Percentiles rank a stretch among this genome's conserved stretches.
These are phyloP conservation scores for Chaetomium cochliodes DNA, from an alignment of 495 filamentous ascomycete species.

Conservation along the genomic window DNA sequence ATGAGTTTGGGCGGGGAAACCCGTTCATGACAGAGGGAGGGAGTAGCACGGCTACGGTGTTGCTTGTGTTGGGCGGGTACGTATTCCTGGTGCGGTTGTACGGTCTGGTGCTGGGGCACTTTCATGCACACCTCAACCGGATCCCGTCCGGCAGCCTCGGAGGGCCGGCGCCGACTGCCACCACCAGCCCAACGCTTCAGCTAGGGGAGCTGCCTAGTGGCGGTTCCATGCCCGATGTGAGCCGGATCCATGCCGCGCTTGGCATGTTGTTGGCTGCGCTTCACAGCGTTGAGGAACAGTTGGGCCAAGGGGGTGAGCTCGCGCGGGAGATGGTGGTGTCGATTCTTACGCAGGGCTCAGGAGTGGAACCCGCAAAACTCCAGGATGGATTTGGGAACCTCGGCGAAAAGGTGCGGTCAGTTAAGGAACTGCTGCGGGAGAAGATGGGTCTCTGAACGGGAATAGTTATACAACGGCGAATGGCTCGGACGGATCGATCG, in stretches of 20 bases:
- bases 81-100: background rate
- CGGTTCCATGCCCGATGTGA: background rate
- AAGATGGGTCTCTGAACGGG: background rate
- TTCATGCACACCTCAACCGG: background rate
- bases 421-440: background rate
- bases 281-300: background rate
- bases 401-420: background rate
- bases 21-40: background rate
- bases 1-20: no score
- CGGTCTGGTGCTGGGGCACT: background rate
- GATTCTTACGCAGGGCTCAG: background rate
- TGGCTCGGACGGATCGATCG: background rate
- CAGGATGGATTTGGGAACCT: background rate
- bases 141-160: background rate
- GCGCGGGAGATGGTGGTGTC: background rate
- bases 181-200: background rate
- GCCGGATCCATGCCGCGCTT: constrained; percentile 1
- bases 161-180: background rate
- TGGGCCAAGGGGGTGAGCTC: background rate
- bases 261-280: background rate
- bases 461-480: background rate
- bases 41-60: background rate
- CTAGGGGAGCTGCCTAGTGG: background rate
- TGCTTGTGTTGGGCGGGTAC: background rate
- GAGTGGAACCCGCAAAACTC: background rate